Percentiles rank a stretch among this genome's conserved stretches.
phyloP scores from a whole-genome alignment of 495 filamentous ascomycete species.

The Penicillium turbatum region DNA sequence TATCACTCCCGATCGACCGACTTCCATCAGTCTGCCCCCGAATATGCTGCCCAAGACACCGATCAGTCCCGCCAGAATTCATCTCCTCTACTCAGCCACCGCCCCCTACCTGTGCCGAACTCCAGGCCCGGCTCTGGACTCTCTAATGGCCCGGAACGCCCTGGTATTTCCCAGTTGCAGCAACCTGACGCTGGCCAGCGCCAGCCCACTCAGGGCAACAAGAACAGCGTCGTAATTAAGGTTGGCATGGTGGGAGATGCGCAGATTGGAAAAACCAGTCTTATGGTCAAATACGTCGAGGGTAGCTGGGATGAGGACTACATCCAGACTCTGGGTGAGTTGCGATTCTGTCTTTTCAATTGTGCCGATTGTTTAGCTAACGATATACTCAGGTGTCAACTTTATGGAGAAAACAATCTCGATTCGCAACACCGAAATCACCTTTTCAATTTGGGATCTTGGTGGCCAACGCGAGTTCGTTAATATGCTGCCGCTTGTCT shows the following conservation, averaged over 20 bases:
- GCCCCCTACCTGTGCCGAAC: constrained; percentile 39
- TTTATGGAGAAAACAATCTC: constrained; percentile 99
- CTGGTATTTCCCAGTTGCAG: constrained; percentile 36
- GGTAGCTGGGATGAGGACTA: constrained; percentile 99
- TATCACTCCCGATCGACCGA: constrained; percentile 43
- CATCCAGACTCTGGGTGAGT: constrained; percentile 89
- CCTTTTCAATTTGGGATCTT: constrained; percentile 98
- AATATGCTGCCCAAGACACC: constrained; percentile 39
- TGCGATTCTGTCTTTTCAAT: background rate
- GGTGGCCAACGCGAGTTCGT: constrained; percentile 98
- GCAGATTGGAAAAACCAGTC: constrained; percentile 96
- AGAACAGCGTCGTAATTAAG: constrained; percentile 95
- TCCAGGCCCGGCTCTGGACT: constrained; percentile 50
- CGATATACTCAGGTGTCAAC: constrained; percentile 66
- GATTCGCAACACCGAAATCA: constrained; percentile 99
- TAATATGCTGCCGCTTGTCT: constrained; percentile 97
- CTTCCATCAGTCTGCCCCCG: constrained; percentile 40
- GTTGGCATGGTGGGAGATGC: constrained; percentile 99
- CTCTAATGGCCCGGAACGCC: constrained; percentile 44
- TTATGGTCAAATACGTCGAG: constrained; percentile 99
- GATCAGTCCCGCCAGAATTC: constrained; percentile 39
- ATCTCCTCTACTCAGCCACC: constrained; percentile 38
- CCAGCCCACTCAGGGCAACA: constrained; percentile 43
- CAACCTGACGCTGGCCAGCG: constrained; percentile 42
- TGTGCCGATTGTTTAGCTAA: background rate